Conservation (phyloP, 306 rosid species). For the Vicia sativa region DNA sequence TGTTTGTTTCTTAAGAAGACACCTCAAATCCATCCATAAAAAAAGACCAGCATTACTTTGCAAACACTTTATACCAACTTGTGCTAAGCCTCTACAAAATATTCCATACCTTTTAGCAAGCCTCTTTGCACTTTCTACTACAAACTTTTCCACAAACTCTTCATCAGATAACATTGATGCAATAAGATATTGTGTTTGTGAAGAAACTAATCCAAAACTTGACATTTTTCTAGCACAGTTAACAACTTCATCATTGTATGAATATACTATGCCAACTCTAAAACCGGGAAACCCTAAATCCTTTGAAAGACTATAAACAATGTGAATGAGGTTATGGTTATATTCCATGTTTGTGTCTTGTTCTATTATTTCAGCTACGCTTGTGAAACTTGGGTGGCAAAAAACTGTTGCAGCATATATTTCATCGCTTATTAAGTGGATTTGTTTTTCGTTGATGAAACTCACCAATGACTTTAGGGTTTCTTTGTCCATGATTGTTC, state of each 20-base stretch:
- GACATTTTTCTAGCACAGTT: constrained; percentile 73
- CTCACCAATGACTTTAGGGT: not conserved
- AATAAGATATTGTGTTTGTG: constrained; percentile 61
- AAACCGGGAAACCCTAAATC: not conserved
- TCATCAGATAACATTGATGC: not conserved
- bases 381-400: constrained; percentile 6
- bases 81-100: constrained; percentile 50
- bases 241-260: constrained; percentile 41
- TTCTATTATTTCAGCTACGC: constrained; percentile 2
- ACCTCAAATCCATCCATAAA: constrained; percentile 72
- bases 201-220: constrained; percentile 77
- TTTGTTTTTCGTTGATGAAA: not conserved
- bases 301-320: constrained; percentile 8
- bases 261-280: constrained; percentile 3
- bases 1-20: constrained; percentile 54
- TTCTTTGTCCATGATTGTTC: constrained; percentile 2
- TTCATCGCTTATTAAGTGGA: not conserved
- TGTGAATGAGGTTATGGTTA: not conserved
- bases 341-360: not conserved
- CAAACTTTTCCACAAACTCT: not conserved
- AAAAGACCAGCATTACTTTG: constrained; percentile 43
- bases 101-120: not conserved
- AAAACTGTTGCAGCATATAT: constrained; percentile 1
- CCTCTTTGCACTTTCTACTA: not conserved
- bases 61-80: constrained; percentile 58